Base-by-base conservation (phyloP, 2,329 filamentous ascomycete genomes). In the Rhynchosporium graminicola region DNA sequence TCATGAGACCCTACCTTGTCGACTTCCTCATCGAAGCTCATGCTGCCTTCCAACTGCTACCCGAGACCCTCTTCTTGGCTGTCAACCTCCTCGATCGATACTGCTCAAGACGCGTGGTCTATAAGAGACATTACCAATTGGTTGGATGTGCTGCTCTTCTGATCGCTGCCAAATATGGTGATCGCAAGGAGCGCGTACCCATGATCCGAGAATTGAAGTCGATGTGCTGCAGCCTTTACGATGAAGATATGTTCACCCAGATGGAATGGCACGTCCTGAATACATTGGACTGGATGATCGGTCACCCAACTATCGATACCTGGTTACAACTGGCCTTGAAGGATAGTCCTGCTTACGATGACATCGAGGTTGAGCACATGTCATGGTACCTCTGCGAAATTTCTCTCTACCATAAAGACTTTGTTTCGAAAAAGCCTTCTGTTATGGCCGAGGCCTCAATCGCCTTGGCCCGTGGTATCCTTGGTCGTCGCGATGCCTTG, bases 251-350 rank as follows among this genome's bases (percentile, higher is more conserved):
- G 95, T 99, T 99, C 80, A 94, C 93, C 10, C 95, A 99, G 78
- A 99, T 99, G 95, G 95, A 99, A 80, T 98, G 96, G 93, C 95
- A 99, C 77, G 94, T 99, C 43, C 84, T 99, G 71, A 96, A 97
- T 79, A 99, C 95, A 1, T 85, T 99, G 63, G 92, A 96, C 76
- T 99, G 95, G 95, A 87, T 89, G 69, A 90, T 99, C 69, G 95
- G 95, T 60, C 94, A 98, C 78, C 93, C 95, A 1, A 98, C 95
- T 33, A 91, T 97, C 68, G 94, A 98, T 77, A 91, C 89, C 76
- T 99, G 97, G 79, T 84, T 96, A 52, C 90, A 97, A 74, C 80
- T 97, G 65, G 92, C 94, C 65, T 85, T 96, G 45, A 85, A 90
- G 51, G 91, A 97, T 76, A 80, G 80, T 28, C 77, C 80, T 9